Conservation (phyloP, 768 basidiomycete genomes). For the Phanerodontia chrysosporium region DNA sequence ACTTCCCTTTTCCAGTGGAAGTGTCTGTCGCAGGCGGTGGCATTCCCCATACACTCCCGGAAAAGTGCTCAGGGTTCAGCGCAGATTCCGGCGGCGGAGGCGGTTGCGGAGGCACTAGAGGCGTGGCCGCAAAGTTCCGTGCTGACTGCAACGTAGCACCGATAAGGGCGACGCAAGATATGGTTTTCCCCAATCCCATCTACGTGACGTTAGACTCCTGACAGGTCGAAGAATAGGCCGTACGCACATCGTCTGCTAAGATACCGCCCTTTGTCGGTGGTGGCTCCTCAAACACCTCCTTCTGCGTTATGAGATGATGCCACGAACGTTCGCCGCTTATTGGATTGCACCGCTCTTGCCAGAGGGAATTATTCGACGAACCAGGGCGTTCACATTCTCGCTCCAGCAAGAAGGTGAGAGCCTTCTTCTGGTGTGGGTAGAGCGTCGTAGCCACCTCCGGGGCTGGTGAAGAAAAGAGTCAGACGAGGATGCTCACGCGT, state of each 20-base stretch:
- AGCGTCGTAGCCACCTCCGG: constrained; percentile 76
- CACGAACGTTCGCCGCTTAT: constrained; percentile 50
- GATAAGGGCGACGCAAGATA: constrained; percentile 90
- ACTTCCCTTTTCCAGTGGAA: constrained; percentile 49
- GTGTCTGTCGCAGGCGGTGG: constrained; percentile 36
- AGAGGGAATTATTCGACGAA: constrained; percentile 62
- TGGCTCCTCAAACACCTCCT: constrained; percentile 65
- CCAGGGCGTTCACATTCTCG: constrained; percentile 66
- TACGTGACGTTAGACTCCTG: constrained; percentile 50
- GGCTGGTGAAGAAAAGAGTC: constrained; percentile 34
- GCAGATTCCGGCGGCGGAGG: constrained; percentile 29
- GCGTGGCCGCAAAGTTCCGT: constrained; percentile 53
- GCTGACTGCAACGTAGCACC: constrained; percentile 80
- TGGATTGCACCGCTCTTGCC: constrained; percentile 56
- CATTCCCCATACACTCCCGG: constrained; percentile 84
- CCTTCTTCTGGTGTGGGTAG: constrained; percentile 98
- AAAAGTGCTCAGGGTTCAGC: constrained; percentile 56
- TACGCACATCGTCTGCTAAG: constrained; percentile 86
- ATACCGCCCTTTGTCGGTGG: constrained; percentile 81
- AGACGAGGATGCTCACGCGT: constrained; percentile 11
- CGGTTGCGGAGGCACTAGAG: constrained; percentile 42
- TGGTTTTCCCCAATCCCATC: constrained; percentile 99
- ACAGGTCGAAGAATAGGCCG: neutral
- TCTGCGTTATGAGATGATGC: constrained; percentile 83
- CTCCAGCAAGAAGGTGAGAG: constrained; percentile 90